Conservation (phyloP, 2,329 filamentous ascomycete genomes). For the Neophaeococcomyces aloes region DNA sequence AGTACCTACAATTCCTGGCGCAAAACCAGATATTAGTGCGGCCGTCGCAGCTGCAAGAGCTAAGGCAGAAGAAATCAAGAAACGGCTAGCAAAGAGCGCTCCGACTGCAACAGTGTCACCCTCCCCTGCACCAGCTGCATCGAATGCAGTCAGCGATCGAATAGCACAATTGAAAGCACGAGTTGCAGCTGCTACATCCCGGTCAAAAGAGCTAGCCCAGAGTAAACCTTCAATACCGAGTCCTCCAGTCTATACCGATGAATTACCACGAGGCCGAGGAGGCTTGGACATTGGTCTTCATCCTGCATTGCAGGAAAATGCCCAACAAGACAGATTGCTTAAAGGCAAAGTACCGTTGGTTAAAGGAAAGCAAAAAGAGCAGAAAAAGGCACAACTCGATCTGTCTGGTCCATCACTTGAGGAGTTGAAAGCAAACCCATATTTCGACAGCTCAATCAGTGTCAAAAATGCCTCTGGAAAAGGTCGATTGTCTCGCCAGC, state of each 20-base stretch:
- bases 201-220: constrained; percentile 32
- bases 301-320: constrained; percentile 55
- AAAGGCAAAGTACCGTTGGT: constrained; percentile 22
- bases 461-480: constrained; percentile 49
- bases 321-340: constrained; percentile 32
- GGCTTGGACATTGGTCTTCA: constrained; percentile 67
- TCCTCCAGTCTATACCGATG: constrained; percentile 40
- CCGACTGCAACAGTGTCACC: constrained; percentile 21
- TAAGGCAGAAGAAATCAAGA: constrained; percentile 40
- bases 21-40: constrained; percentile 37
- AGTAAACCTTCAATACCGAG: constrained; percentile 37
- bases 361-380: constrained; percentile 29
- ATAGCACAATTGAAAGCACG: constrained; percentile 71
- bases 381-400: constrained; percentile 44
- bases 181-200: constrained; percentile 61
- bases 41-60: constrained; percentile 39
- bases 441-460: constrained; percentile 63
- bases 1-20: constrained; percentile 29
- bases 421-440: constrained; percentile 62
- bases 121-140: constrained; percentile 29
- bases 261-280: constrained; percentile 45
- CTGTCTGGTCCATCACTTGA: constrained; percentile 48
- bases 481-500: constrained; percentile 59
- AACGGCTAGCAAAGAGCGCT: constrained; percentile 32
- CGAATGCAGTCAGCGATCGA: constrained; percentile 49